Conservation (phyloP, 768 basidiomycete genomes). For the Cyclocybe aegerita region DNA sequence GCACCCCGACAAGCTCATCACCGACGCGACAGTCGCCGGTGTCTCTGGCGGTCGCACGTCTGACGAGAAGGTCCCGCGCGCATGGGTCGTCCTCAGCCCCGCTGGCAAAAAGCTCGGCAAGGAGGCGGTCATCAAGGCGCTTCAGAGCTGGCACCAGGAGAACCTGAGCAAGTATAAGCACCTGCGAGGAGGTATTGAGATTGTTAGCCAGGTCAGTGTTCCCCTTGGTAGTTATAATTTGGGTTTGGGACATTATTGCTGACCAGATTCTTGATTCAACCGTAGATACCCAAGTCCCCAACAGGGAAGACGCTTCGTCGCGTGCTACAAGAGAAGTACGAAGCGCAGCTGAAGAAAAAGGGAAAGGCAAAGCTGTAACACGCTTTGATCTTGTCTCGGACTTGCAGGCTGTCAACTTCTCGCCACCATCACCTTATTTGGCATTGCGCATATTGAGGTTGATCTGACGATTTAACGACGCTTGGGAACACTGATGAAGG, state of each 20-base stretch:
- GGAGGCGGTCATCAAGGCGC: slow-evolving; percentile 35
- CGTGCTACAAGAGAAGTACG: slow-evolving; percentile 58
- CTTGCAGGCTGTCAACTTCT: too few relatives aligned
- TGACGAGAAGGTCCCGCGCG: slow-evolving; percentile 75
- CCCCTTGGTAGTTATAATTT: slow-evolving; percentile 3
- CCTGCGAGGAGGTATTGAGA: slow-evolving; percentile 69
- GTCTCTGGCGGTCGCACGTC: slow-evolving; percentile 68
- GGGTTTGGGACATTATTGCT: too few relatives aligned
- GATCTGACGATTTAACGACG: too few relatives aligned
- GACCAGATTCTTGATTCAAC: background rate
- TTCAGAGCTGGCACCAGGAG: slow-evolving; percentile 62
- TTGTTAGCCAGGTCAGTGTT: slow-evolving; percentile 56
- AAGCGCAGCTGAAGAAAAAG: slow-evolving; percentile 30
- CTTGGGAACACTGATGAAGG: too few relatives aligned
- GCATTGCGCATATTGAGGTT: too few relatives aligned
- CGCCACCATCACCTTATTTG: too few relatives aligned
- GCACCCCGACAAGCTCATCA: slow-evolving; percentile 60
- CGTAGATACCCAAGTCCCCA: slow-evolving; percentile 70
- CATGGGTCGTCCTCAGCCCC: slow-evolving; percentile 72
- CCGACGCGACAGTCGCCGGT: slow-evolving; percentile 71
- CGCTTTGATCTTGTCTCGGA: background rate
- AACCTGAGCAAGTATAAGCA: slow-evolving; percentile 76
- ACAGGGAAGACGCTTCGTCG: slow-evolving; percentile 73
- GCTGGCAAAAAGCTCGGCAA: slow-evolving; percentile 51
- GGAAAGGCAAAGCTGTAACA: slow-evolving; percentile 31